Evolutionary conservation across 768 basidiomycete species (phyloP).

Genomic region (Pleurotus sapidus): DNA sequence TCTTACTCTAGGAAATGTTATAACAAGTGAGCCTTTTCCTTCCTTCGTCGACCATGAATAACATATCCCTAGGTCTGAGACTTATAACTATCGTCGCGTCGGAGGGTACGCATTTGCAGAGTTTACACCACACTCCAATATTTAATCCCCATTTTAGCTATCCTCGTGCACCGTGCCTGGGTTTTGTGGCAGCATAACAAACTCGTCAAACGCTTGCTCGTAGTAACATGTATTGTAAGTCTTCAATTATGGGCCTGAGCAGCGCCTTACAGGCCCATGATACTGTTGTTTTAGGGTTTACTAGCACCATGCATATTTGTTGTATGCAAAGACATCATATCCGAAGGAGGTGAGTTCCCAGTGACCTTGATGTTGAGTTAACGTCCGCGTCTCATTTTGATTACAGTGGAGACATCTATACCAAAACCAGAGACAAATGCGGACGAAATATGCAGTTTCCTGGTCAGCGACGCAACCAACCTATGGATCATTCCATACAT

Average conservation of each 20-base stretch:
- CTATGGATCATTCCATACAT: constrained; percentile 2
- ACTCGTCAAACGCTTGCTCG: background rate
- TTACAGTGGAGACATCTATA: too few relatives aligned
- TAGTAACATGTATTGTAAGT: background rate
- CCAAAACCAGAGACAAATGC: too few relatives aligned
- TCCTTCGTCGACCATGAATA: too few relatives aligned
- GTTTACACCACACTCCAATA: too few relatives aligned
- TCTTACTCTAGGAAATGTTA: background rate
- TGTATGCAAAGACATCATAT: background rate
- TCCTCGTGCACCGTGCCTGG: background rate
- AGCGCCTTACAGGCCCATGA: too few relatives aligned
- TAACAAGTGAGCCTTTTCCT: background rate
- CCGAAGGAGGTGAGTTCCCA: background rate
- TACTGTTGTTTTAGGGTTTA: background rate
- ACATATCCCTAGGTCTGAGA: background rate
- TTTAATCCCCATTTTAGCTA: background rate
- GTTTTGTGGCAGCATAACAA: background rate
- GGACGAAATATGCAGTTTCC: background rate
- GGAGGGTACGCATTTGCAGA: background rate
- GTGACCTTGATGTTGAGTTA: too few relatives aligned
- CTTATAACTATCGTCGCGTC: background rate
- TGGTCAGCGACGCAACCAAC: background rate
- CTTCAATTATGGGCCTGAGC: background rate
- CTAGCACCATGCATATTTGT: background rate
- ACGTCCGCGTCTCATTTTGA: too few relatives aligned